Evolutionary conservation across 208 protist genomes (phyloP).

Genomic region (Trypanosoma mega): DNA sequence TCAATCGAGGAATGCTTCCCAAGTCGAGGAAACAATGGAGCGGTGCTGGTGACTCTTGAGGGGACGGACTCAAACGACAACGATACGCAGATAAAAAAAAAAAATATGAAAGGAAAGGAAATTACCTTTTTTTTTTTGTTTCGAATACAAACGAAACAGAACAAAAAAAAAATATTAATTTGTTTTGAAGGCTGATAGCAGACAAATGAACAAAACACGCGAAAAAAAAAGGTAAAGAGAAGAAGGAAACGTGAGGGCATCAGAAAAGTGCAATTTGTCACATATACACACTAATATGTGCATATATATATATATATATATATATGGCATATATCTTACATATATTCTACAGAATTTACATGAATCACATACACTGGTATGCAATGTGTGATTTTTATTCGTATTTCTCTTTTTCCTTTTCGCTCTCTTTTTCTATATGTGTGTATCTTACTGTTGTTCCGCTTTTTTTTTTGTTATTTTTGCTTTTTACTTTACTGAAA

Average conservation of each 20-base stretch:
- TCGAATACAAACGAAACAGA: not conserved
- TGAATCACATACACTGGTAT: no score
- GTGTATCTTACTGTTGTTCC: not conserved
- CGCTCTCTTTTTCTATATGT: not conserved
- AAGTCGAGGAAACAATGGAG: conserved; percentile 39
- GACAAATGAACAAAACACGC: not conserved
- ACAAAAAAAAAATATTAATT: no score
- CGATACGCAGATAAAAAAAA: conserved; percentile 1
- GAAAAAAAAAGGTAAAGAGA: not conserved
- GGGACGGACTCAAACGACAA: no score
- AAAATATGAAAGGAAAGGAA: conserved; percentile 3
- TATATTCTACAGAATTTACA: no score
- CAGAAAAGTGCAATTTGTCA: not conserved
- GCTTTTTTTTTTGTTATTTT: not conserved
- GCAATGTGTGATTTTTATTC: not conserved
- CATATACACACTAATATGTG: not conserved
- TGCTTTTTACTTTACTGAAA: not conserved
- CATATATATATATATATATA: not conserved
- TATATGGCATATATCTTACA: no score
- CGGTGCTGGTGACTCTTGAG: conserved; percentile 1
- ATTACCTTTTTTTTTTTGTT: not conserved
- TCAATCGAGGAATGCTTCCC: conserved; percentile 55
- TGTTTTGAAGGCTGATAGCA: not conserved
- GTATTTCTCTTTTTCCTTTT: not conserved
- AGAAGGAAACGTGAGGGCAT: not conserved